A percentile compares a stretch with the other conserved stretches of the same genome.
Evolutionary conservation across 208 protist species (phyloP).

Genomic region (Trichomonas vaginalis): DNA sequence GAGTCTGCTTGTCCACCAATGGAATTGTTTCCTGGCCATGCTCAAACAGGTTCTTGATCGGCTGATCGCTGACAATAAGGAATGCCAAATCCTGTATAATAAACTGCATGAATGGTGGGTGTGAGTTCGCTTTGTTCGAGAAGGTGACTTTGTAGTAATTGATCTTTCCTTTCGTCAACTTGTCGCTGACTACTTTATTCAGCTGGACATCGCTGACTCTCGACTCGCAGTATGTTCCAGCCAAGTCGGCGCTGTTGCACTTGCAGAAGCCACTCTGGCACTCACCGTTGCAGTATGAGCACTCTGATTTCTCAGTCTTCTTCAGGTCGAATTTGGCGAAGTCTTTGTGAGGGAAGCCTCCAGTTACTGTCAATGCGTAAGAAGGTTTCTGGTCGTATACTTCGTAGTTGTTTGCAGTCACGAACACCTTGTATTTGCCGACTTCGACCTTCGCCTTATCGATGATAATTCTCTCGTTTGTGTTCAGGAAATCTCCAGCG

Average conservation of each 20-base stretch:
- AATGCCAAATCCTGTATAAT: too few species aligned
- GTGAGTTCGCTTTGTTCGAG: too few species aligned
- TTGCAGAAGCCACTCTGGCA: not conserved
- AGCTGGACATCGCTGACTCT: not conserved
- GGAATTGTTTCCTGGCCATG: too few species aligned
- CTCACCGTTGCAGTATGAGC: not conserved
- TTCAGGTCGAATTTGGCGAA: not conserved
- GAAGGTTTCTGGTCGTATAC: not conserved
- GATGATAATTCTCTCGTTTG: not conserved
- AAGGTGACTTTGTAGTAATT: too few species aligned
- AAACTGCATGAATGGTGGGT: too few species aligned
- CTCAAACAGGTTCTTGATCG: too few species aligned
- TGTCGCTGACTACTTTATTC: too few species aligned
- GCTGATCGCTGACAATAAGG: too few species aligned
- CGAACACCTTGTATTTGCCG: not conserved
- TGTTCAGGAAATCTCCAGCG: not conserved
- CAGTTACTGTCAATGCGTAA: not conserved
- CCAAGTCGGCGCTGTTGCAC: not conserved
- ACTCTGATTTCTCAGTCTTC: too few species aligned
- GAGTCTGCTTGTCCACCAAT: too few species aligned
- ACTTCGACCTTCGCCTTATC: not conserved
- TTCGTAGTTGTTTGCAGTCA: not conserved
- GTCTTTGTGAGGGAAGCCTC: not conserved
- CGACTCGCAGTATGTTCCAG: not conserved
- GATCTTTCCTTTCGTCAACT: too few species aligned